A percentile compares a stretch with the other conserved stretches of the same genome.
Conservation (phyloP, 148 eudicot species). For the Rhododendron kiyosumense region DNA sequence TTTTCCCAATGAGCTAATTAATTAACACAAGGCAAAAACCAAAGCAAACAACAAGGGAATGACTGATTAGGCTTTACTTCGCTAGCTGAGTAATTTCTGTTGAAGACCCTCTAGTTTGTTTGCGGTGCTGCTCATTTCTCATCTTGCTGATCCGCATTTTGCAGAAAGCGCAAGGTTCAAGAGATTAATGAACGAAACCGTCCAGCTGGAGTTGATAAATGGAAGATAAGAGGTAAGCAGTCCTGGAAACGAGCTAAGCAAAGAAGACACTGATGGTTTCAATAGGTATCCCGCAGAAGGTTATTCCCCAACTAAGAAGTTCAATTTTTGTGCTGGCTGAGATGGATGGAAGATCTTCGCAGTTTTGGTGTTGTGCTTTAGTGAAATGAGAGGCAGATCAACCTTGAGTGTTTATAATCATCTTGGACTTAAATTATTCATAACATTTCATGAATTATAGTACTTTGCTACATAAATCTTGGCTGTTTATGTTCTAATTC, state of each 20-base stretch:
- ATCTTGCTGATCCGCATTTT: neutral
- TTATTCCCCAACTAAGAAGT: neutral
- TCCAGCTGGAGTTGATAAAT: constrained; percentile 67
- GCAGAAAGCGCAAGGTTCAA: constrained; percentile 88
- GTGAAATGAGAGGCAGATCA: too few species aligned
- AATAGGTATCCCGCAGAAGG: neutral
- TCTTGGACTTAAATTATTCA: neutral
- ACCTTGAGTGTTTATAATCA: neutral
- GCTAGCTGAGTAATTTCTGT: neutral
- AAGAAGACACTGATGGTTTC: constrained; percentile 28
- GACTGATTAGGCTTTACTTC: neutral
- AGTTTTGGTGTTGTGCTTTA: neutral
- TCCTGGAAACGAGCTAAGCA: constrained; percentile 51
- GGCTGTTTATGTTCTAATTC: neutral
- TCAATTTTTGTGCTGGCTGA: neutral
- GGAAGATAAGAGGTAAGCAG: constrained; percentile 59
- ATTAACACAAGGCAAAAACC: neutral
- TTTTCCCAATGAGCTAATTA: neutral
- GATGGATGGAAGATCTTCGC: constrained; percentile 57
- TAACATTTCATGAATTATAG: neutral
- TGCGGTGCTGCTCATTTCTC: neutral
- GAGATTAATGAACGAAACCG: constrained; percentile 67
- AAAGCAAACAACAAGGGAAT: neutral
- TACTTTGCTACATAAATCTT: neutral
- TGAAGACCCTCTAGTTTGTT: neutral